Conservation (phyloP, 257 asterid genomes). For the Solanum clarkiae region DNA sequence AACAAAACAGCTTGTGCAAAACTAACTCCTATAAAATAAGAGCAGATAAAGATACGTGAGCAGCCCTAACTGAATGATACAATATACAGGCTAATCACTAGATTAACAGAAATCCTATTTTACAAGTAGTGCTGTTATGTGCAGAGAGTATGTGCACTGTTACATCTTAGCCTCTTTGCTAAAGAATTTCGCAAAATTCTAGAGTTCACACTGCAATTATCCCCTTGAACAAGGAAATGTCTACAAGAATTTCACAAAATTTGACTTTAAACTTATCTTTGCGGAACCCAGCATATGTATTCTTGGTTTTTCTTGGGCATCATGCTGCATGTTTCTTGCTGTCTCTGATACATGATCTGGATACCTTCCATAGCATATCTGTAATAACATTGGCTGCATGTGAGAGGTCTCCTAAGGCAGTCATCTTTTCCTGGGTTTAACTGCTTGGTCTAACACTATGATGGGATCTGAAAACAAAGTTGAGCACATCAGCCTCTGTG, state of each 20-base stretch:
- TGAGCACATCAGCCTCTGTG: not conserved
- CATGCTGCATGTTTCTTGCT: not conserved
- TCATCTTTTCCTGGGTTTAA: not conserved
- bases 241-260: not conserved
- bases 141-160: no score
- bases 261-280: not conserved
- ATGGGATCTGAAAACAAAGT: not conserved
- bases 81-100: no score
- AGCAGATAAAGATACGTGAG: no score
- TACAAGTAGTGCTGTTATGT: no score
- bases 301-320: not conserved
- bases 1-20: no score
- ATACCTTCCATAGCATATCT: not conserved
- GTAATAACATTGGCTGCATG: not conserved
- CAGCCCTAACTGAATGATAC: no score
- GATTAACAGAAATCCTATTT: no score
- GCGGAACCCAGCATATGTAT: not conserved
- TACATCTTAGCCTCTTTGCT: not conserved
- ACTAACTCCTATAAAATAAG: no score
- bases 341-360: not conserved
- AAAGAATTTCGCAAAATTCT: not conserved
- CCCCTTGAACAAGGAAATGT: not conserved
- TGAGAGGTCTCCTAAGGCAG: not conserved
- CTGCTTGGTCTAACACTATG: not conserved
- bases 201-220: not conserved